A percentile compares a stretch with the other conserved stretches of the same genome.
Evolutionary conservation across 495 filamentous ascomycete species (phyloP).

Genomic region (Aspergillus campestris): DNA sequence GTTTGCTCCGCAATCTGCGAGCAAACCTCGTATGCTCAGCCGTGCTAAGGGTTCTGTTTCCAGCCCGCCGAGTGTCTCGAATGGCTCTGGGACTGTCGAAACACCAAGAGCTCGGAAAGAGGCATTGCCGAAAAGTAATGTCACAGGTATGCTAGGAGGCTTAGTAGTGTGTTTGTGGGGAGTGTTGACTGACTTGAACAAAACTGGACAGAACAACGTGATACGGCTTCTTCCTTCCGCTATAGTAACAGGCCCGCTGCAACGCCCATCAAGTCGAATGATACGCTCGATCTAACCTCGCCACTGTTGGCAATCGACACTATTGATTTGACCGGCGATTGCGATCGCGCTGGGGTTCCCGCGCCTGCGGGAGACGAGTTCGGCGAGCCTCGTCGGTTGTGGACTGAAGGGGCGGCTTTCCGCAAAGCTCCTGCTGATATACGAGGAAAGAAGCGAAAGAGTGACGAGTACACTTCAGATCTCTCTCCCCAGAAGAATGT

Average conservation of each 20-base stretch:
- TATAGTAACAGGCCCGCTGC: slow-evolving; percentile 8
- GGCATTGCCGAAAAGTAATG: slow-evolving; percentile 5
- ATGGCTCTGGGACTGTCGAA: not conserved
- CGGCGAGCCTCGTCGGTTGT: slow-evolving; percentile 46
- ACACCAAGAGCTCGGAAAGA: slow-evolving; percentile 22
- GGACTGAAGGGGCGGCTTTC: slow-evolving; percentile 49
- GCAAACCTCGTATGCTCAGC: slow-evolving; percentile 42
- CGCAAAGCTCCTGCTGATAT: slow-evolving; percentile 37
- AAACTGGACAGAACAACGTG: slow-evolving; percentile 21
- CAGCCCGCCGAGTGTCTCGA: slow-evolving; percentile 11
- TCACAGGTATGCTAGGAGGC: slow-evolving; percentile 15
- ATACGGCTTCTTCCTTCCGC: slow-evolving; percentile 16
- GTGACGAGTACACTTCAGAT: slow-evolving; percentile 54
- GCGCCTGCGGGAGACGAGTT: slow-evolving; percentile 40
- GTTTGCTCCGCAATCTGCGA: slow-evolving; percentile 42
- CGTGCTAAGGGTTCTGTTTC: slow-evolving; percentile 15
- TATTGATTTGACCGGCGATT: slow-evolving; percentile 63
- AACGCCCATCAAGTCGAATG: slow-evolving; percentile 17
- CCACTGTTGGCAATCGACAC: slow-evolving; percentile 41
- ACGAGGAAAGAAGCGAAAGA: slow-evolving; percentile 64
- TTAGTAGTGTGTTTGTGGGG: not conserved
- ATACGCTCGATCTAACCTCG: slow-evolving; percentile 9
- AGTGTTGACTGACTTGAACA: not conserved
- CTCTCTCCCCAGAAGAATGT: slow-evolving; percentile 26
- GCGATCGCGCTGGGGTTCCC: slow-evolving; percentile 29